phyloP scores from a whole-genome alignment of 495 filamentous ascomycete genomes.

The Podospora pseudoanserina region DNA sequence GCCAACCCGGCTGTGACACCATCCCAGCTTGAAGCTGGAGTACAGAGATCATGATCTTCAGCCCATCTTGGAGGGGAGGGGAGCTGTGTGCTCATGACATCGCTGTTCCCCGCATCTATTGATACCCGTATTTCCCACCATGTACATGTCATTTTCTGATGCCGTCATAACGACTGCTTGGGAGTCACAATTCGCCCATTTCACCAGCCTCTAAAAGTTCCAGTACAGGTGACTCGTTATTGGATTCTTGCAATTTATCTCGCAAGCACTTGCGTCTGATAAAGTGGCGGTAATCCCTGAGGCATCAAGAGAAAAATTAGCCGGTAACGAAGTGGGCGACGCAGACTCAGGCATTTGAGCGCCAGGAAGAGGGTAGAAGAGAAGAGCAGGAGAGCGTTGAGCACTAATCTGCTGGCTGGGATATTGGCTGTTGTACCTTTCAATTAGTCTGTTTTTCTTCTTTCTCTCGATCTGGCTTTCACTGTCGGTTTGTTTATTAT shows the following conservation, averaged over 20 bases:
- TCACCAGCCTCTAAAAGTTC: not conserved
- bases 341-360: not conserved
- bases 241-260: not conserved
- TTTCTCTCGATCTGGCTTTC: constrained; percentile 3
- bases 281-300: not conserved
- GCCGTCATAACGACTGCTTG: not conserved
- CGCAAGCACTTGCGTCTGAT: not conserved
- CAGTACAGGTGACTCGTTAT: not conserved
- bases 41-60: constrained; percentile 5
- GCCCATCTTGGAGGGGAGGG: not conserved
- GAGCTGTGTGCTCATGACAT: not conserved
- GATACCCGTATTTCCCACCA: constrained; percentile 20
- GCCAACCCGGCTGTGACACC: constrained; percentile 27
- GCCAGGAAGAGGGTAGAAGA: not conserved
- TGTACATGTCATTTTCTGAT: constrained; percentile 19
- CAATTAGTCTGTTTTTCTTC: not conserved
- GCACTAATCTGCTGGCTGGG: not conserved
- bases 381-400: not conserved
- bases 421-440: constrained; percentile 13
- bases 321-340: not conserved
- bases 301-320: not conserved
- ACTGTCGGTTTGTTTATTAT: not conserved
- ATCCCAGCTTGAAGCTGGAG: constrained; percentile 37
- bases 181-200: not conserved
- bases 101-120: constrained; percentile 3